Evolutionary conservation across 306 rosid genomes (phyloP).

Genomic region (Myrica gale): DNA sequence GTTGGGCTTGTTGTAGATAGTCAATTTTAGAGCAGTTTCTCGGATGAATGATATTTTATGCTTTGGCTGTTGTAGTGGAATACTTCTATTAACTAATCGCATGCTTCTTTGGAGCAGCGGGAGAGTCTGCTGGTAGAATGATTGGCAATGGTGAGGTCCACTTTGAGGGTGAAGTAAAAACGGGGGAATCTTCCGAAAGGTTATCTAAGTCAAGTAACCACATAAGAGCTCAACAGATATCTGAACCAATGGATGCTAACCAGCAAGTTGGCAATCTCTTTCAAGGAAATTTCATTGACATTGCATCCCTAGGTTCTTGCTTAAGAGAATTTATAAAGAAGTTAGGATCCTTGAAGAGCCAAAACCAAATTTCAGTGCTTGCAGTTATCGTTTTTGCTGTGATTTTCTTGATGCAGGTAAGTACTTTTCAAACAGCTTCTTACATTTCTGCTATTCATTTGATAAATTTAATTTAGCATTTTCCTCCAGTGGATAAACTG

Average conservation of each 20-base stretch:
- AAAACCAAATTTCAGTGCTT: constrained; percentile 56
- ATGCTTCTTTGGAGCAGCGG: constrained; percentile 40
- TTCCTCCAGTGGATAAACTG: background rate
- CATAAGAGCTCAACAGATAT: constrained; percentile 19
- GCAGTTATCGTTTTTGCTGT: constrained; percentile 56
- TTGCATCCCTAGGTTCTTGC: constrained; percentile 43
- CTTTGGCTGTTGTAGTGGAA: constrained; percentile 19
- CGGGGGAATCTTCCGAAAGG: constrained; percentile 47
- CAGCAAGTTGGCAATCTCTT: constrained; percentile 32
- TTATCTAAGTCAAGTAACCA: constrained; percentile 39
- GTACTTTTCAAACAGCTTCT: constrained; percentile 21
- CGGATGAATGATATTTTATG: constrained; percentile 16
- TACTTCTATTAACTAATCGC: constrained; percentile 12
- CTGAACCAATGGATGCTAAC: constrained; percentile 27
- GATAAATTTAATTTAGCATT: background rate
- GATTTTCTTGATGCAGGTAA: constrained; percentile 93
- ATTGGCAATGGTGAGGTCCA: constrained; percentile 38
- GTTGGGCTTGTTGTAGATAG: constrained; percentile 34
- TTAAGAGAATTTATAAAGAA: constrained; percentile 43
- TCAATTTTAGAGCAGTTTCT: constrained; percentile 14
- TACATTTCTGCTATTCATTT: background rate
- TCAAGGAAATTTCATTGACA: constrained; percentile 38
- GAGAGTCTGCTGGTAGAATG: constrained; percentile 21
- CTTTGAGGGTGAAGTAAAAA: constrained; percentile 38
- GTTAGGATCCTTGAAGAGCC: constrained; percentile 59